Conservation (phyloP, 1,284 basidiomycete genomes). For the Melampsora allii-populina region DNA sequence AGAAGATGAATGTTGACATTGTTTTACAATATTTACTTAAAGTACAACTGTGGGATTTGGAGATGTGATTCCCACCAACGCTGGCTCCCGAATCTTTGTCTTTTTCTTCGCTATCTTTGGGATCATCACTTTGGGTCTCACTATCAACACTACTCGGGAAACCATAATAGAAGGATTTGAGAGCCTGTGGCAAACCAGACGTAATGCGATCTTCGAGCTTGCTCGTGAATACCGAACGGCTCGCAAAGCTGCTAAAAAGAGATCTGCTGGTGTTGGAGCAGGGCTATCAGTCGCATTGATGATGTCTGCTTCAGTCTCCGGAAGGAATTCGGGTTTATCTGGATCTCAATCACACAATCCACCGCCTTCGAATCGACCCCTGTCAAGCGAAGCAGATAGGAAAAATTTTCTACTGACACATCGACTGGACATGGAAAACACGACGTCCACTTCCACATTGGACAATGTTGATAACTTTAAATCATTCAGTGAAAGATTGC, state of each 20-base stretch:
- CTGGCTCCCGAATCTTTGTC: constrained; percentile 20
- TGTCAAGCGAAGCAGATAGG: background rate
- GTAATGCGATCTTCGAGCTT: constrained; percentile 7
- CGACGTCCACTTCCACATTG: background rate
- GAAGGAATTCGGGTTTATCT: background rate
- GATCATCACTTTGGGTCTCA: constrained; percentile 22
- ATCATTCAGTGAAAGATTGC: background rate
- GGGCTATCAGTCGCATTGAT: background rate
- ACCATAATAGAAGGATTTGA: constrained; percentile 37
- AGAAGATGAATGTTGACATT: too few species aligned
- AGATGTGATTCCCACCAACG: constrained; percentile 28
- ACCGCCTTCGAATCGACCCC: background rate
- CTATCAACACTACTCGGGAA: constrained; percentile 26
- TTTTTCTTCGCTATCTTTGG: constrained; percentile 41
- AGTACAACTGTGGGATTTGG: constrained; percentile 43
- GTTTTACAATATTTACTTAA: too few species aligned
- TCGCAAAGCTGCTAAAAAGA: constrained; percentile 12
- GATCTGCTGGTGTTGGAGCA: background rate
- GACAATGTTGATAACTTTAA: background rate
- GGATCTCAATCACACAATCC: background rate
- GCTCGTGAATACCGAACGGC: constrained; percentile 6
- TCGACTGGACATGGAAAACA: background rate
- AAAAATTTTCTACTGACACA: background rate
- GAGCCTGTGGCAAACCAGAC: constrained; percentile 6
- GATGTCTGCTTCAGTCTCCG: background rate